These are phyloP conservation scores for Phytophthora multivora DNA, from an alignment of 352 stramenopile species.

Conservation along the genomic window DNA sequence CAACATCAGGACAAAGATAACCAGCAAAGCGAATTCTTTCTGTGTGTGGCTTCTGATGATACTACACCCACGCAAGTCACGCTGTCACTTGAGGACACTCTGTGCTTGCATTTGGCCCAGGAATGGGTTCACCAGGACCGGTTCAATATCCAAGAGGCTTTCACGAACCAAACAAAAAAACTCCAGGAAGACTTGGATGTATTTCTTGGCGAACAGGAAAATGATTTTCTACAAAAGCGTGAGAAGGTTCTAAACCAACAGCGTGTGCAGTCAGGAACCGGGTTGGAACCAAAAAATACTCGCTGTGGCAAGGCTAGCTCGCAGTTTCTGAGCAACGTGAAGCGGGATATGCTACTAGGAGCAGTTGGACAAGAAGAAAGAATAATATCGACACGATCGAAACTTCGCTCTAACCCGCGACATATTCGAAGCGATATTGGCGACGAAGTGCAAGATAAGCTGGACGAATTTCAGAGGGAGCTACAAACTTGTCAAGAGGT, in stretches of 20 bases:
- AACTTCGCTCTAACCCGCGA: conserved; percentile 5
- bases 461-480: conserved; percentile 33
- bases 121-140: conserved; percentile 69
- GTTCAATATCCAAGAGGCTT: conserved; percentile 74
- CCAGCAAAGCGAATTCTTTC: conserved; percentile 10
- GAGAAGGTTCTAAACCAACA: conserved; percentile 34
- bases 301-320: neutral
- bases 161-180: conserved; percentile 64
- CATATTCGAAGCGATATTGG: conserved; percentile 15
- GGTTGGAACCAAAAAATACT: neutral
- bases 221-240: conserved; percentile 39
- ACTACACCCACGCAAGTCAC: neutral
- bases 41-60: neutral
- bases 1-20: conserved; percentile 4
- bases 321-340: conserved; percentile 32
- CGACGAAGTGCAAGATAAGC: conserved; percentile 22
- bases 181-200: conserved; percentile 51
- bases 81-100: conserved; percentile 21
- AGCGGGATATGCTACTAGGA: conserved; percentile 28
- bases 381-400: neutral
- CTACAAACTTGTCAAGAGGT: conserved; percentile 38
- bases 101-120: conserved; percentile 34
- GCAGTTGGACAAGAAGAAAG: conserved; percentile 13
- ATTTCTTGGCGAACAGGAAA: conserved; percentile 53
- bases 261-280: neutral